Percentiles rank a stretch among this genome's conserved stretches.
phyloP scores from a whole-genome alignment of 192 early-diverging fungal species.

The Coemansia sp. region DNA sequence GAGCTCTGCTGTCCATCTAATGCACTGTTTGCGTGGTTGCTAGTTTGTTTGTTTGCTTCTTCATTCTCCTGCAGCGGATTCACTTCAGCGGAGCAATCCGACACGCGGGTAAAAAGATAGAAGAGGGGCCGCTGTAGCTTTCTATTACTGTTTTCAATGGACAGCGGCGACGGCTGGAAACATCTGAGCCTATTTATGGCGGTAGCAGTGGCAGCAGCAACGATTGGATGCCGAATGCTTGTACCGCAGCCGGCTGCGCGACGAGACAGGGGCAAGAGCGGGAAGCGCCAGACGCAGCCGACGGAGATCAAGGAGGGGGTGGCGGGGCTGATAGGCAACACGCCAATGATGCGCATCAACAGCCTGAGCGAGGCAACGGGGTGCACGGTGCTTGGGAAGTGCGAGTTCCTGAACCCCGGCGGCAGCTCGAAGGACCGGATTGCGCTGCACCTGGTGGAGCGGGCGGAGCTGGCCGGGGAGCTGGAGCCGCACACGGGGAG shows the following conservation, averaged over 20 bases:
- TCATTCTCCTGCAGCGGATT: no score
- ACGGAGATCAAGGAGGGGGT: constrained; percentile 60
- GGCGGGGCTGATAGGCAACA: constrained; percentile 85
- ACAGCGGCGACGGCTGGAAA: constrained; percentile 3
- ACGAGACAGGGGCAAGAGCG: no score
- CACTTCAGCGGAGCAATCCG: no score
- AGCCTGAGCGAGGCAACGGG: constrained; percentile 88
- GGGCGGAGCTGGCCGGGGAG: constrained; percentile 68
- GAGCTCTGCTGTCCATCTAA: no score
- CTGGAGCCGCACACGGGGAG: constrained; percentile 72
- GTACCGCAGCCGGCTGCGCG: not conserved
- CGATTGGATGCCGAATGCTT: not conserved
- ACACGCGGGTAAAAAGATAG: no score
- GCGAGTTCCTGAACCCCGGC: constrained; percentile 89
- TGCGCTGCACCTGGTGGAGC: constrained; percentile 80
- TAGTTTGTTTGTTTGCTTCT: no score
- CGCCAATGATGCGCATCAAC: constrained; percentile 83
- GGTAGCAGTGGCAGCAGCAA: constrained; percentile 6
- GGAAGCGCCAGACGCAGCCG: not conserved
- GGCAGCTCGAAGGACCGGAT: constrained; percentile 94
- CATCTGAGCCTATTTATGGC: constrained; percentile 2
- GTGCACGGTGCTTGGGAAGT: constrained; percentile 77
- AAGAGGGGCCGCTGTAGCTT: no score
- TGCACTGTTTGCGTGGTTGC: no score
- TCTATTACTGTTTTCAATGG: constrained; percentile 2